Evolutionary conservation across 2,329 filamentous ascomycete genomes (phyloP).

Genomic region (Alternaria gaisen): DNA sequence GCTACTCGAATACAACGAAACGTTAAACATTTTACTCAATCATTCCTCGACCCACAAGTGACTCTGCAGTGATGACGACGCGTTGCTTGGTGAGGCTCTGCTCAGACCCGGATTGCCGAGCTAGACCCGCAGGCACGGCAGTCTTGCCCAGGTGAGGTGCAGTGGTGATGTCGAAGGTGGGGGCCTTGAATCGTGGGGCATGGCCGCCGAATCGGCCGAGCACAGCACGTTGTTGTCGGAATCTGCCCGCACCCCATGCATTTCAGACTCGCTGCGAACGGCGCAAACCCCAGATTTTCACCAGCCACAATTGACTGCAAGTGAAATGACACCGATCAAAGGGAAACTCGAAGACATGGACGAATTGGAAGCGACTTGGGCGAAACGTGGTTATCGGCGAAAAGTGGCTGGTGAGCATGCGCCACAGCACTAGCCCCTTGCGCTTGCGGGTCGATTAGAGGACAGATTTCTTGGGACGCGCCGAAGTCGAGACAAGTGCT

Average conservation of each 20-base stretch:
- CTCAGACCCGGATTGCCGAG: neutral
- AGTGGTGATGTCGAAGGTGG: slow-evolving; percentile 18
- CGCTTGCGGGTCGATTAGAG: slow-evolving; percentile 16
- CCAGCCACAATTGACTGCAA: neutral
- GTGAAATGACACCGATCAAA: neutral
- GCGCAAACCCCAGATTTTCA: neutral
- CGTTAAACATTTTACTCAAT: neutral
- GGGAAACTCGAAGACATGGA: neutral
- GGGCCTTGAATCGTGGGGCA: slow-evolving; percentile 9
- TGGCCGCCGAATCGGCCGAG: neutral
- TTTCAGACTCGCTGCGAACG: neutral
- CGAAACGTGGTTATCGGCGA: slow-evolving; percentile 13
- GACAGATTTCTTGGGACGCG: slow-evolving; percentile 23
- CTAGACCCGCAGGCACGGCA: slow-evolving; percentile 3
- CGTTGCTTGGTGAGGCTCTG: neutral
- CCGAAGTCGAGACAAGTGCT: slow-evolving; percentile 16
- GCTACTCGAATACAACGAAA: slow-evolving; percentile 6
- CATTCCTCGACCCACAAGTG: neutral
- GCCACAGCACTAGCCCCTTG: too few species aligned
- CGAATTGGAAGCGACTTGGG: slow-evolving; percentile 1
- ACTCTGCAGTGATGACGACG: neutral
- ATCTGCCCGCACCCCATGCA: slow-evolving; percentile 5
- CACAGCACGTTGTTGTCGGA: slow-evolving; percentile 1
- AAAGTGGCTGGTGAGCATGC: slow-evolving; percentile 11
- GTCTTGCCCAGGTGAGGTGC: slow-evolving; percentile 3